A percentile compares a stretch with the other conserved stretches of the same genome.
Conservation (phyloP, 768 basidiomycete genomes). For the Agaricus sinodeliciosus region DNA sequence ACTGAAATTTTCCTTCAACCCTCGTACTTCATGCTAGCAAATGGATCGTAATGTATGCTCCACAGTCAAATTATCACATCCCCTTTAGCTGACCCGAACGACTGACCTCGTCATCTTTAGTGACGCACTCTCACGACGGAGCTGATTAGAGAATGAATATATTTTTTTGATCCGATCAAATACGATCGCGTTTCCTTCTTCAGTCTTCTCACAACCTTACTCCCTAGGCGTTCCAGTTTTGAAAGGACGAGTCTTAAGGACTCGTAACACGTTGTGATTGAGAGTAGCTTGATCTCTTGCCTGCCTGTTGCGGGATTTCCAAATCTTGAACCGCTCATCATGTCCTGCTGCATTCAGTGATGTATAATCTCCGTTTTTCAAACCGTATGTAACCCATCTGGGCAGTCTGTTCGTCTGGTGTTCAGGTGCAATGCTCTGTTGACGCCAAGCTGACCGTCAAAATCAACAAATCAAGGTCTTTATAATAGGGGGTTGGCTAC, state of each 20-base stretch:
- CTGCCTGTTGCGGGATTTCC: too few species aligned
- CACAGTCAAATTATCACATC: conserved; percentile 9
- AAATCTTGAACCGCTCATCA: too few species aligned
- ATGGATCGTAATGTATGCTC: neutral
- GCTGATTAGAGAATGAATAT: conserved; percentile 16
- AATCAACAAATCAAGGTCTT: too few species aligned
- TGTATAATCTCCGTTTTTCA: too few species aligned
- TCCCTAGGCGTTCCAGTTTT: neutral
- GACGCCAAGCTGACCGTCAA: too few species aligned
- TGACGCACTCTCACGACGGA: conserved; percentile 52
- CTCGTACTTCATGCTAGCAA: conserved; percentile 40
- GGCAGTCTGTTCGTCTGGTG: too few species aligned
- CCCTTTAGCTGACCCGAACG: conserved; percentile 52
- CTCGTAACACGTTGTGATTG: neutral
- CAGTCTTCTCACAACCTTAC: neutral
- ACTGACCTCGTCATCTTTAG: conserved; percentile 68
- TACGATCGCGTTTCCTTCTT: neutral
- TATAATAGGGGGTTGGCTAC: too few species aligned
- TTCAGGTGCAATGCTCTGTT: too few species aligned
- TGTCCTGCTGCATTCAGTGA: too few species aligned
- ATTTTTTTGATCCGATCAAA: neutral
- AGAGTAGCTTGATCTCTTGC: too few species aligned
- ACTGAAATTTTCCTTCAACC: conserved; percentile 46
- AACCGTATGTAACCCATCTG: too few species aligned
- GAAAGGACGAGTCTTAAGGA: too few species aligned